phyloP scores from a whole-genome alignment of 345 rosid genomes.

The Streptanthus diversifolius region DNA sequence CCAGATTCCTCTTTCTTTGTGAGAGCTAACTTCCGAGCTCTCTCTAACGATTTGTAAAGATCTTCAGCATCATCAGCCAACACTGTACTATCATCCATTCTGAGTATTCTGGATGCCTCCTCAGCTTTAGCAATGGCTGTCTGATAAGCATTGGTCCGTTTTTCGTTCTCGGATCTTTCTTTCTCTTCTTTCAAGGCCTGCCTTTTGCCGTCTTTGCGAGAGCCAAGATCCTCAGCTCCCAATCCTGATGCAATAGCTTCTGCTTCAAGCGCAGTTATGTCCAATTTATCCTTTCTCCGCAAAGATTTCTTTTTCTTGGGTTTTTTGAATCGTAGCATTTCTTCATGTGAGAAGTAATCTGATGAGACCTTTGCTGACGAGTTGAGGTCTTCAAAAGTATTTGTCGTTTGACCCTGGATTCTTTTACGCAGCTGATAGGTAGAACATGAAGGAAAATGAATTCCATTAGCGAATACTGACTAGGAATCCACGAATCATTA shows the following conservation, averaged over 20 bases:
- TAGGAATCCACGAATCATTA: slow-evolving; percentile 10
- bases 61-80: slow-evolving; percentile 86
- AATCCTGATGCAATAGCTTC: slow-evolving; percentile 83
- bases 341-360: slow-evolving; percentile 86
- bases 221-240: slow-evolving; percentile 87
- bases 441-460: neutral
- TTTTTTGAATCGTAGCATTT: slow-evolving; percentile 80
- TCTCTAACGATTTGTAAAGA: slow-evolving; percentile 71
- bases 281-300: slow-evolving; percentile 84
- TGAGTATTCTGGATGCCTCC: slow-evolving; percentile 77
- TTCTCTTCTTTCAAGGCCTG: slow-evolving; percentile 75
- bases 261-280: slow-evolving; percentile 83
- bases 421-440: slow-evolving; percentile 75
- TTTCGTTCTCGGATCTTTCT: slow-evolving; percentile 73
- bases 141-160: slow-evolving; percentile 68
- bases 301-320: slow-evolving; percentile 87
- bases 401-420: slow-evolving; percentile 57
- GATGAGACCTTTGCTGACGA: slow-evolving; percentile 60
- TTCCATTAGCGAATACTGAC: slow-evolving; percentile 11
- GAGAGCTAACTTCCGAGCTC: slow-evolving; percentile 78
- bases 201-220: slow-evolving; percentile 79
- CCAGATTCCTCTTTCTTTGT: slow-evolving; percentile 55
- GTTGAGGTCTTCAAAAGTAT: slow-evolving; percentile 62
- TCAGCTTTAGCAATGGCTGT: slow-evolving; percentile 80
- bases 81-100: slow-evolving; percentile 50